These are phyloP conservation scores for Chaetomidium leptoderma DNA, from an alignment of 495 filamentous ascomycete genomes.

Conservation along the genomic window DNA sequence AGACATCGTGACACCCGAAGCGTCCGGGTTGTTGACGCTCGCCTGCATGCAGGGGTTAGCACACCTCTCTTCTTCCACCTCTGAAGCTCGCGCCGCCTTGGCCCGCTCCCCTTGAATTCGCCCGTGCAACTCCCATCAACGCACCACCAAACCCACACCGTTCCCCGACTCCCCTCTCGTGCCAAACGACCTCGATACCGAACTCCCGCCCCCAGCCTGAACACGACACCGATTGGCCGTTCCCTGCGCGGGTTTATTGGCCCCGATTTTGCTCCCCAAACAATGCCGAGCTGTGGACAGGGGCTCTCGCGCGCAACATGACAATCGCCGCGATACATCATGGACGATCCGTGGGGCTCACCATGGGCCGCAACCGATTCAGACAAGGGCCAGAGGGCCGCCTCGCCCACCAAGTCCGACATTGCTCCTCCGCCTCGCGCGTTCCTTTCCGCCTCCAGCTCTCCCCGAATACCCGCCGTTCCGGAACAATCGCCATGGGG, in stretches of 20 bases:
- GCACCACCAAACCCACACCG: background rate
- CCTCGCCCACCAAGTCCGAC: constrained; percentile 35
- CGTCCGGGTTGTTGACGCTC: too few relatives aligned
- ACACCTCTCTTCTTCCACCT: background rate
- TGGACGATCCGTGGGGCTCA: constrained; percentile 58
- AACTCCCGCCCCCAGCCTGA: background rate
- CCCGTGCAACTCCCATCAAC: background rate
- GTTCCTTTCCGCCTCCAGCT: constrained; percentile 38
- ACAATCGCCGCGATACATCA: constrained; percentile 32
- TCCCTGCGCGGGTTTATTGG: background rate
- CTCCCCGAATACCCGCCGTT: constrained; percentile 30
- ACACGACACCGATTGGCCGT: background rate
- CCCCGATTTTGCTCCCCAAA: background rate
- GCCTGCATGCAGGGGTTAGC: too few relatives aligned
- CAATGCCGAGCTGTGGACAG: constrained; percentile 18
- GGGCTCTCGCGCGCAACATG: constrained; percentile 24
- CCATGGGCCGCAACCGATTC: constrained; percentile 43
- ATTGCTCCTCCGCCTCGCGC: constrained; percentile 45
- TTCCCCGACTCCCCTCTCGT: background rate
- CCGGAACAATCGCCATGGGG: constrained; percentile 45
- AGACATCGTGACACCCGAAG: too few relatives aligned
- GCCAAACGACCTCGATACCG: background rate
- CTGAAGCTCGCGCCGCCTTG: too few relatives aligned
- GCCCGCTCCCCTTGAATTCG: too few relatives aligned
- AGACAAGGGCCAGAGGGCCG: constrained; percentile 28